Base-by-base conservation (phyloP, 805 yeast species). In the Hanseniaspora singularis region DNA sequence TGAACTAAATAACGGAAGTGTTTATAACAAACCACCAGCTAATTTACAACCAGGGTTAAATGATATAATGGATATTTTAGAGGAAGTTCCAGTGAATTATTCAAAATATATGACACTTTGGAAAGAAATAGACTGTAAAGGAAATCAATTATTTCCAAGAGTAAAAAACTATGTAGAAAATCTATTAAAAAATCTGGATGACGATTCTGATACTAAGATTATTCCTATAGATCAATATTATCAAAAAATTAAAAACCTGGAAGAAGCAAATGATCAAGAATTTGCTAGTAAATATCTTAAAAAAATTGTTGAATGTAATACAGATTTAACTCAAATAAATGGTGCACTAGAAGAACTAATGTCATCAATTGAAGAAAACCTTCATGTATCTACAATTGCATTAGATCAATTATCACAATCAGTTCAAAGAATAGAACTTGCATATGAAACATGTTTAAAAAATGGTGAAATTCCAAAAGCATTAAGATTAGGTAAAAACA, bases 381-480 rank as follows among this genome's bases (percentile, higher is more conserved):
- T 92, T 94, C 96, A 89, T 61, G 96, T 92, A 34, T 89, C 96
- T 4, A 80, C 89, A 1, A 79, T 85, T 33, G 96, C 96, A 19
- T 73, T 84, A 26, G 96, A 88, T 55, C 72, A 79, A 11, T 71
- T 87, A 38, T 65, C 71, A 26, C 76, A 79, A 50, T 82, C 85
- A 56, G 64, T 85, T 47, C 71, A 69, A 43, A 70, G 96, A 43
- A 71, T 92, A 52, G 83, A 88, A 58, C 76, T 81, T 54, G 94
- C 84, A 57, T 88, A 76, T 66, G 82, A 81, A 40, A 67, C 80
- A 40, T 81, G 89, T 22, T 64, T 81, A 39, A 67, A 72, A 49
- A 76, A 78, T 55, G 56, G 57, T 24, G 98, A 92, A 64, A 79
- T 92, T 23, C 96, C 97, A 1, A 82, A 80, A 52, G 64, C 69